phyloP scores from a whole-genome alignment of 805 yeast species.

The Yamadazyma philogaea region DNA sequence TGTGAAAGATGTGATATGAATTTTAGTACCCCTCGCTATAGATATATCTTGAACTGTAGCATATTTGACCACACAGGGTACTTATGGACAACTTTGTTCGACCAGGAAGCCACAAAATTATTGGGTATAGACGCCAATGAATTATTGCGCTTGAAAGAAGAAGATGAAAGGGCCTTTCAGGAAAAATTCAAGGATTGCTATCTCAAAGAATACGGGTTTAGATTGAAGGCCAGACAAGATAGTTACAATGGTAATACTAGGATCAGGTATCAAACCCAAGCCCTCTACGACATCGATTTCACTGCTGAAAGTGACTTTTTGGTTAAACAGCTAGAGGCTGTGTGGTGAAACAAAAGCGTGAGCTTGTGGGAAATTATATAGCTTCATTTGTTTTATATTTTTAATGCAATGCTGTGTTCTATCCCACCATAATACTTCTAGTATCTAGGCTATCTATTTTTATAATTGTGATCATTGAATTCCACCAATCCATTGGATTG shows the following conservation, averaged over 20 bases:
- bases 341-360: conserved; percentile 8
- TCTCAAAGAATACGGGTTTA: conserved; percentile 69
- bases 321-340: conserved; percentile 42
- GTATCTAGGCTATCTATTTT: neutral
- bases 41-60: conserved; percentile 75
- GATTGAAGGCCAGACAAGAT: conserved; percentile 81
- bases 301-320: conserved; percentile 59
- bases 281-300: conserved; percentile 52
- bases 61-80: conserved; percentile 81
- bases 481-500: conserved; percentile 54
- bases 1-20: conserved; percentile 87
- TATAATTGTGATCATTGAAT: conserved; percentile 19
- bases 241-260: conserved; percentile 75
- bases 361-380: neutral
- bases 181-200: conserved; percentile 46
- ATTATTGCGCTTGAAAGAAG: conserved; percentile 43
- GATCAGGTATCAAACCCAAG: conserved; percentile 68
- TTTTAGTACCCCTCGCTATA: conserved; percentile 65
- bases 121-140: conserved; percentile 68
- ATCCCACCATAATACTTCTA: neutral
- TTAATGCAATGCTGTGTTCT: neutral
- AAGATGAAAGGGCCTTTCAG: conserved; percentile 43
- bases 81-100: conserved; percentile 83
- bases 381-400: neutral
- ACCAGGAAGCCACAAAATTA: conserved; percentile 72